Percentiles rank a stretch among this genome's conserved stretches.
phyloP scores from a whole-genome alignment of 2,329 filamentous ascomycete genomes.

The Parascedosporium putredinis region DNA sequence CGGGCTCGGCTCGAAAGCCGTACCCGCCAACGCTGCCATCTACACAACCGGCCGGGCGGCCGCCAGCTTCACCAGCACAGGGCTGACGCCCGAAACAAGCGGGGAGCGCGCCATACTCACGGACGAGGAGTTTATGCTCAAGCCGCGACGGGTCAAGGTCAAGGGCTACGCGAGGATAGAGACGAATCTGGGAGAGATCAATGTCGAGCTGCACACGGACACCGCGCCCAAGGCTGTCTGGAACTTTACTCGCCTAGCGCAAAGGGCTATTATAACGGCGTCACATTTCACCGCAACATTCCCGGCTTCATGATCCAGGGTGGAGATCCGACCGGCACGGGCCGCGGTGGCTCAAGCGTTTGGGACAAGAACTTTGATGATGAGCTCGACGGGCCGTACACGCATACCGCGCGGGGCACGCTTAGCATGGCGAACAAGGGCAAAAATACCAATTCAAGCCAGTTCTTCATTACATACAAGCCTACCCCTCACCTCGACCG shows the following conservation, averaged over 20 bases:
- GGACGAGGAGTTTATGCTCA: constrained; percentile 95
- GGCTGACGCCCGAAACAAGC: constrained; percentile 83
- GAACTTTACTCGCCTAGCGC: constrained; percentile 85
- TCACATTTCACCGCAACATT: constrained; percentile 88
- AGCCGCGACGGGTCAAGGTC: constrained; percentile 75
- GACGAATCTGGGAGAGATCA: constrained; percentile 76
- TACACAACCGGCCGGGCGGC: constrained; percentile 88
- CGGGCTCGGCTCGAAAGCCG: constrained; percentile 30
- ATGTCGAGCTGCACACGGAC: constrained; percentile 82
- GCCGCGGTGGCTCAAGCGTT: constrained; percentile 77
- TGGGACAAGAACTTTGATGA: constrained; percentile 95
- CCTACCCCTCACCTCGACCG: constrained; percentile 75
- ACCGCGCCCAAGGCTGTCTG: constrained; percentile 87
- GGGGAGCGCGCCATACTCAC: constrained; percentile 76
- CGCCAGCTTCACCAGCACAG: constrained; percentile 90
- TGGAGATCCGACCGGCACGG: constrained; percentile 86
- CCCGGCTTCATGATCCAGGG: constrained; percentile 97
- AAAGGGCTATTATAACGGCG: constrained; percentile 79
- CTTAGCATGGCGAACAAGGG: constrained; percentile 97
- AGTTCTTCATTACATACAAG: constrained; percentile 91
- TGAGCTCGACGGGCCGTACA: constrained; percentile 80
- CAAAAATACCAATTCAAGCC: constrained; percentile 91
- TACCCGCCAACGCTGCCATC: constrained; percentile 73
- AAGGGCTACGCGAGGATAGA: constrained; percentile 88
- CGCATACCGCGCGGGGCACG: constrained; percentile 72